Conservation (phyloP, 768 basidiomycete species). For the Suillus clintonianus region DNA sequence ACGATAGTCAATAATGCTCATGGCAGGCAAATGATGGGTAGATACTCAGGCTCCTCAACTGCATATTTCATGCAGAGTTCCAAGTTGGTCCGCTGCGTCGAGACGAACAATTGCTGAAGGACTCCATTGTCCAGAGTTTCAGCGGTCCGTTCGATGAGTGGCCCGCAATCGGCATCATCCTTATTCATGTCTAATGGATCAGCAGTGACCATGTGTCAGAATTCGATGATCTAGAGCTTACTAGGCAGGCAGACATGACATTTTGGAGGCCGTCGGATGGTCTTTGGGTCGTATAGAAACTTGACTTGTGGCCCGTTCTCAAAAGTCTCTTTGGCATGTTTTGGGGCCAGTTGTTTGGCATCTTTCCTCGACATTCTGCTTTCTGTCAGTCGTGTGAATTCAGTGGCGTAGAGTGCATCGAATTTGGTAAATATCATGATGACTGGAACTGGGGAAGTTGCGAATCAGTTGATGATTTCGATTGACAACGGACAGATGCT, state of each 20-base stretch:
- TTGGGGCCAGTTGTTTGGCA: slow-evolving; percentile 14
- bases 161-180: slow-evolving; percentile 7
- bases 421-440: slow-evolving; percentile 41
- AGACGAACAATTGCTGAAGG: slow-evolving; percentile 21
- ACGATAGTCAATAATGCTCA: too few species aligned
- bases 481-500: neutral
- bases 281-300: neutral
- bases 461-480: neutral
- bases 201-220: neutral
- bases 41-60: neutral
- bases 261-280: neutral
- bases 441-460: slow-evolving; percentile 34
- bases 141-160: slow-evolving; percentile 20
- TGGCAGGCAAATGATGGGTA: neutral
- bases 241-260: neutral
- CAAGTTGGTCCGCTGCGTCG: slow-evolving; percentile 28
- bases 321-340: slow-evolving; percentile 14
- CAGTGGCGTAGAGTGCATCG: slow-evolving; percentile 28
- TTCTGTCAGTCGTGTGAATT: slow-evolving; percentile 15
- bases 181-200: slow-evolving; percentile 19
- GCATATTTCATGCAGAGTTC: slow-evolving; percentile 9
- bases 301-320: neutral
- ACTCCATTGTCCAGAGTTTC: slow-evolving; percentile 14
- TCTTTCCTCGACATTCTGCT: slow-evolving; percentile 10
- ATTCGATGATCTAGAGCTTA: neutral